A percentile compares a stretch with the other conserved stretches of the same genome.
Evolutionary conservation across 2,329 filamentous ascomycete genomes (phyloP).

Genomic region (Gliomastix tumulicola): DNA sequence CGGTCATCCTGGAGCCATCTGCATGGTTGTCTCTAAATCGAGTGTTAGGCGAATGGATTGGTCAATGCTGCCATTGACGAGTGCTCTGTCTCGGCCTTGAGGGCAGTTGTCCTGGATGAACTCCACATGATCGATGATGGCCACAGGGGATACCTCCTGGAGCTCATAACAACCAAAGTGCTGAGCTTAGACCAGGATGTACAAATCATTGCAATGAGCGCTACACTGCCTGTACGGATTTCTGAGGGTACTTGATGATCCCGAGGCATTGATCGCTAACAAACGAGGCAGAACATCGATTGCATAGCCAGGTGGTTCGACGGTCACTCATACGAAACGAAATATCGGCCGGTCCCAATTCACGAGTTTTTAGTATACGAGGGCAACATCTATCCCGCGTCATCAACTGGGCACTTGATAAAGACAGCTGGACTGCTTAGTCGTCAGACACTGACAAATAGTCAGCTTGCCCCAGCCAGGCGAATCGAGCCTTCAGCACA

Average conservation of each 20-base stretch:
- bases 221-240: conserved; percentile 62
- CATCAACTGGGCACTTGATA: conserved; percentile 46
- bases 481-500: conserved; percentile 48
- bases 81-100: conserved; percentile 55
- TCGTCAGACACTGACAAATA: conserved; percentile 20
- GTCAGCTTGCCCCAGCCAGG: conserved; percentile 31
- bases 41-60: conserved; percentile 60
- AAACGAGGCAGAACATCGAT: conserved; percentile 52
- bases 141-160: conserved; percentile 66
- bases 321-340: conserved; percentile 65
- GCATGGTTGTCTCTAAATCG: neutral
- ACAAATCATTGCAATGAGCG: conserved; percentile 75
- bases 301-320: conserved; percentile 63
- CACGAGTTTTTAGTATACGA: conserved; percentile 70
- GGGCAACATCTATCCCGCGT: conserved; percentile 57
- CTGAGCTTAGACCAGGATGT: conserved; percentile 59
- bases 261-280: neutral
- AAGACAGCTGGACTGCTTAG: conserved; percentile 45
- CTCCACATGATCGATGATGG: conserved; percentile 79
- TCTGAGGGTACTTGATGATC: neutral
- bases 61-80: conserved; percentile 70
- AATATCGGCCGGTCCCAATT: conserved; percentile 68
- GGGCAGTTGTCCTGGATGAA: conserved; percentile 66
- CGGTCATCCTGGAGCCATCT: neutral
- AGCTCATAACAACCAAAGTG: conserved; percentile 67